phyloP scores from a whole-genome alignment of 2,329 filamentous ascomycete genomes.

The Sodiomyces alkalinus region DNA sequence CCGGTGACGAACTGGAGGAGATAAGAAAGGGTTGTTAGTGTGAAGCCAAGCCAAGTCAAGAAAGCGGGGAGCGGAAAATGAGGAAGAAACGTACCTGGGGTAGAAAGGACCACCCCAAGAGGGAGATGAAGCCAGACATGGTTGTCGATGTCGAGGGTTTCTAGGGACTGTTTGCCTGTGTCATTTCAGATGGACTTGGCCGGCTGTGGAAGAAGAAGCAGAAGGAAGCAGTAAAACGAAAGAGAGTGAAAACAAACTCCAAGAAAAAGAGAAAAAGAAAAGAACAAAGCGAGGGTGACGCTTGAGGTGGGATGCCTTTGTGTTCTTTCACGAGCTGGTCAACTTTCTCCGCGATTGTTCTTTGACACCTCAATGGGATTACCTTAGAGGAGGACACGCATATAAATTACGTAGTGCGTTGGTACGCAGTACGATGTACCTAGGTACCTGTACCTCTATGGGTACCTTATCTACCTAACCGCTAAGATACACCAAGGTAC shows the following conservation, averaged over 20 bases:
- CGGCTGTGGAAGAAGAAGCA: not conserved
- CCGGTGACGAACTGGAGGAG: conserved; percentile 53
- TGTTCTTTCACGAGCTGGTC: not conserved
- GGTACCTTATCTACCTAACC: too few relatives aligned
- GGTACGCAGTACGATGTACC: too few relatives aligned
- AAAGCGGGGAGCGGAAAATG: conserved; percentile 1
- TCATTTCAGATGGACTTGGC: not conserved
- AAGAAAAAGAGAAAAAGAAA: too few relatives aligned
- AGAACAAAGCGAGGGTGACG: too few relatives aligned
- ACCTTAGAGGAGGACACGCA: too few relatives aligned
- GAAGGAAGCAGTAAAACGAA: too few relatives aligned
- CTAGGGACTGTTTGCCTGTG: not conserved
- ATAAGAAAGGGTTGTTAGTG: conserved; percentile 6
- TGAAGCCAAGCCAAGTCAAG: not conserved
- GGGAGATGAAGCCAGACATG: conserved; percentile 37
- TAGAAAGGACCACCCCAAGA: conserved; percentile 42
- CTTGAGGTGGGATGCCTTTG: not conserved
- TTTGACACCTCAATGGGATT: too few relatives aligned
- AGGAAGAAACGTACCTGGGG: conserved; percentile 26
- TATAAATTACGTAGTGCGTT: too few relatives aligned
- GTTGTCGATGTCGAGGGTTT: not conserved
- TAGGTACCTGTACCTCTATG: too few relatives aligned
- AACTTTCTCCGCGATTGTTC: too few relatives aligned
- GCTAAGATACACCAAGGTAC: too few relatives aligned
- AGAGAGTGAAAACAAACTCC: too few relatives aligned